Percentiles rank a stretch among this genome's conserved stretches.
These are phyloP conservation scores for Anthoceros angustus DNA, from an alignment of 225 moss, liverwort and hornwort genomes.

Conservation along the genomic window DNA sequence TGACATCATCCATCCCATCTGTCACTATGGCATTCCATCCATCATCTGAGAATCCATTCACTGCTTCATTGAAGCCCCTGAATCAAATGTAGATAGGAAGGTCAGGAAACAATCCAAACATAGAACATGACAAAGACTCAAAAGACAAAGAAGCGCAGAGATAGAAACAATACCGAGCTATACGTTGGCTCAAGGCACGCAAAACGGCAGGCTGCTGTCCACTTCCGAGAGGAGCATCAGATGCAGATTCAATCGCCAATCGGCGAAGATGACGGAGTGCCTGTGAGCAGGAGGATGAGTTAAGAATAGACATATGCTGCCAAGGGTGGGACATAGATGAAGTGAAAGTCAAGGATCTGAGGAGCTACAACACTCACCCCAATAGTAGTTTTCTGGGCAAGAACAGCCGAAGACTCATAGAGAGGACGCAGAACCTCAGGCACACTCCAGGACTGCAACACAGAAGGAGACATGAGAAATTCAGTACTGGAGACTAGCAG, in stretches of 20 bases:
- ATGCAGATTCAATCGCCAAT: constrained; percentile 62
- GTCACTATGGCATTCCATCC: constrained; percentile 72
- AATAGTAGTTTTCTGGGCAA: constrained; percentile 76
- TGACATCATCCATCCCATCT: constrained; percentile 88
- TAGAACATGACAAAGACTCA: not conserved
- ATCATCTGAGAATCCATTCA: constrained; percentile 86
- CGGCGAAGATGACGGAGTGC: constrained; percentile 73
- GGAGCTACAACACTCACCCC: constrained; percentile 25
- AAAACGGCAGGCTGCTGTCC: constrained; percentile 79
- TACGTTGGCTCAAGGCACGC: constrained; percentile 67
- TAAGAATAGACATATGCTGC: not conserved
- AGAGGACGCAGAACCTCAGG: constrained; percentile 88
- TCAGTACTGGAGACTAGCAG: not conserved
- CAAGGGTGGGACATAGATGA: not conserved
- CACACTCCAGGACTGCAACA: constrained; percentile 75
- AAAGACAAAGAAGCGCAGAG: not conserved
- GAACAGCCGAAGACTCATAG: constrained; percentile 83
- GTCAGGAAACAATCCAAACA: not conserved
- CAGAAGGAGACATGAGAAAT: not conserved
- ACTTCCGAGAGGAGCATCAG: constrained; percentile 53
- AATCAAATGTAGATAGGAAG: not conserved
- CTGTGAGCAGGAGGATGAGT: constrained; percentile 14
- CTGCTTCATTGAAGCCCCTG: constrained; percentile 96
- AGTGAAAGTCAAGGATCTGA: too few species aligned
- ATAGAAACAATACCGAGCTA: constrained; percentile 45